phyloP scores from a whole-genome alignment of 331 rosid genomes.

The Spiraea crenata region DNA sequence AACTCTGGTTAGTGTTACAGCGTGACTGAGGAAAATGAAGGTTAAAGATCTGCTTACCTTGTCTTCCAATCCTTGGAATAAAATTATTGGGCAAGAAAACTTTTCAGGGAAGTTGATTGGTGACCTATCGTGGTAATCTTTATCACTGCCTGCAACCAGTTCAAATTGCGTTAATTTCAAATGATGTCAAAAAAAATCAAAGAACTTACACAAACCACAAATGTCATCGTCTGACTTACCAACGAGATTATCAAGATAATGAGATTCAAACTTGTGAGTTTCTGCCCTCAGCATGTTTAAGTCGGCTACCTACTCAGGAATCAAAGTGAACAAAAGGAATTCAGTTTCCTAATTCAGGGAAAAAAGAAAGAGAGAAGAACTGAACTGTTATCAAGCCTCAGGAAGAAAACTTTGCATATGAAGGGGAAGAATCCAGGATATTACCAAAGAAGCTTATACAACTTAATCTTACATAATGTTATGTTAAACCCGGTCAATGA shows the following conservation, averaged over 20 bases:
- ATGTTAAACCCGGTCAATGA: not conserved
- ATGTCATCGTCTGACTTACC: slow-evolving; percentile 47
- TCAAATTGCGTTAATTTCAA: slow-evolving; percentile 20
- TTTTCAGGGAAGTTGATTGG: slow-evolving; percentile 76
- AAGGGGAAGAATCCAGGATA: not conserved
- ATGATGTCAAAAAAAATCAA: slow-evolving; percentile 11
- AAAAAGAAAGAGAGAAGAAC: not conserved
- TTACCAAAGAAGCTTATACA: not conserved
- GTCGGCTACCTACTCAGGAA: slow-evolving; percentile 67
- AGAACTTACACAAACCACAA: not conserved
- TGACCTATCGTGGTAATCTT: slow-evolving; percentile 61
- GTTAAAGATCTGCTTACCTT: slow-evolving; percentile 47
- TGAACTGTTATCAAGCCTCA: not conserved
- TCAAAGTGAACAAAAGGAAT: not conserved
- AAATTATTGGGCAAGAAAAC: slow-evolving; percentile 82
- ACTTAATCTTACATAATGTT: not conserved
- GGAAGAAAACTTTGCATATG: not conserved
- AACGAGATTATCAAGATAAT: slow-evolving; percentile 62
- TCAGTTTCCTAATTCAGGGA: not conserved
- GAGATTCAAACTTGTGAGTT: slow-evolving; percentile 90
- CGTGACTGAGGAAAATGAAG: not conserved
- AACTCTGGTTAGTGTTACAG: not conserved
- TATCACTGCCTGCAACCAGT: slow-evolving; percentile 60
- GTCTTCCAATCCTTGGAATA: slow-evolving; percentile 94
- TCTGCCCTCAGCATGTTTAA: slow-evolving; percentile 68